phyloP scores from a whole-genome alignment of 306 rosid species.

The Hippophae rhamnoides region DNA sequence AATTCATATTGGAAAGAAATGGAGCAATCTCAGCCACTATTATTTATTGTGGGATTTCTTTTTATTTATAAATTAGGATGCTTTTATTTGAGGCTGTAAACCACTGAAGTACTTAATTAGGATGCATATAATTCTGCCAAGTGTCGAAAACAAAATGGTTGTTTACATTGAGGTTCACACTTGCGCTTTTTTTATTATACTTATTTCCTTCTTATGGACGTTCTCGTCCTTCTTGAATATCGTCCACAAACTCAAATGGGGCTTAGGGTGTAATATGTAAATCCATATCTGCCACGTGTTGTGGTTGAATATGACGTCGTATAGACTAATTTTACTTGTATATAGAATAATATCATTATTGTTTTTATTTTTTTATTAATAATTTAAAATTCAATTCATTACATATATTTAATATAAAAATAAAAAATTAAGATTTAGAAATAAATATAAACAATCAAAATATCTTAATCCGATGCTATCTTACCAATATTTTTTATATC shows the following conservation, averaged over 20 bases:
- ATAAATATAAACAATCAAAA: no score
- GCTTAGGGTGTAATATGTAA: conserved; percentile 33
- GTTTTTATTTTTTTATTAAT: no score
- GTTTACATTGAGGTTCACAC: conserved; percentile 8
- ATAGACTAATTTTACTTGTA: no score
- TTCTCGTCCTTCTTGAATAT: conserved; percentile 22
- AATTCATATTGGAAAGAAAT: conserved; percentile 1
- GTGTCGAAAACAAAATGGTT: conserved; percentile 41
- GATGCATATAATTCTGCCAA: conserved; percentile 23
- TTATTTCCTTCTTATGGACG: background rate
- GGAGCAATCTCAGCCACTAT: conserved; percentile 87
- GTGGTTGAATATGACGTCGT: conserved; percentile 35
- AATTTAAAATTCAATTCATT: no score
- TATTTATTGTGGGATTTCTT: conserved; percentile 37
- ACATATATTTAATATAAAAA: no score
- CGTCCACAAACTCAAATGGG: conserved; percentile 52
- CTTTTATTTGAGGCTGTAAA: conserved; percentile 42
- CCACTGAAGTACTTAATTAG: conserved; percentile 9
- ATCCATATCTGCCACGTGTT: conserved; percentile 16
- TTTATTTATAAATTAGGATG: background rate
- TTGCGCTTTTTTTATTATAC: conserved; percentile 33
- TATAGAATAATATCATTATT: no score
- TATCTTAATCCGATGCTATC: no score
- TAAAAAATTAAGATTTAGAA: no score
- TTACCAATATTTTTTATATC: no score